Evolutionary conservation across 1,284 basidiomycete genomes (phyloP), one percentile per base, ranked within the genome.

Genomic region (Trichosporon coremiiforme): DNA sequence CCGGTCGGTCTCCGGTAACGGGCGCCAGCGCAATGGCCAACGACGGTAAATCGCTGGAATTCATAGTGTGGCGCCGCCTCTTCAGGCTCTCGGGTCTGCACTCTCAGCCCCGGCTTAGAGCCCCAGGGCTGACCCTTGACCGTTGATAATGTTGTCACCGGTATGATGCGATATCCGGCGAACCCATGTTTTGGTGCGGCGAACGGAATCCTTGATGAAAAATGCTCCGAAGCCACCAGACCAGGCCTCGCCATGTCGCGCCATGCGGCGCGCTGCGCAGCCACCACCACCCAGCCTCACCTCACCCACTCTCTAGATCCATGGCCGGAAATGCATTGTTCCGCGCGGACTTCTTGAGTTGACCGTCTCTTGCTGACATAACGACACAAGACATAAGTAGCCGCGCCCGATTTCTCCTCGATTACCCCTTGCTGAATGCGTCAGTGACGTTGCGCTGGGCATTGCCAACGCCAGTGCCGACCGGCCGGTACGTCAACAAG

Each of bases 31-130:
- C 33, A 6, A 35, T 6, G 9, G 33, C 33, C 33, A 35, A 35
- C 47, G 22, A 53, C 50, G 50, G 50, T 20, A 53, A 20, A 22
- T 10, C 50, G 50, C n/a, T 53, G n/a, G n/a, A 53, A 53, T 53
- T 53, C 50, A 53, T 9, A 22, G 22, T 53, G 50, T 53, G 50
- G 50, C 50, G 50, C 50, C 50, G 50, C 50, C 50, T 53, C 50
- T 22, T 53, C 50, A 53, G 50, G 50, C n/a, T 25, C 20, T 53
- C 50, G 50, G 50, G 22, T 53, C 50, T 53, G 20, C 20, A 53
- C 20, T 10, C 9, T 53, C 50, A 20, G 22, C 20, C 50, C 50
- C 50, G 50, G 50, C 9, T 25, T 53, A 53, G 20, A 10, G 8
- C 10, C 50, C 50, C 50, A 7, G 9, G 50, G 45, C 17, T 2